phyloP scores from a whole-genome alignment of 176 grass and related monocot species.

The Aegilops umbellulata region DNA sequence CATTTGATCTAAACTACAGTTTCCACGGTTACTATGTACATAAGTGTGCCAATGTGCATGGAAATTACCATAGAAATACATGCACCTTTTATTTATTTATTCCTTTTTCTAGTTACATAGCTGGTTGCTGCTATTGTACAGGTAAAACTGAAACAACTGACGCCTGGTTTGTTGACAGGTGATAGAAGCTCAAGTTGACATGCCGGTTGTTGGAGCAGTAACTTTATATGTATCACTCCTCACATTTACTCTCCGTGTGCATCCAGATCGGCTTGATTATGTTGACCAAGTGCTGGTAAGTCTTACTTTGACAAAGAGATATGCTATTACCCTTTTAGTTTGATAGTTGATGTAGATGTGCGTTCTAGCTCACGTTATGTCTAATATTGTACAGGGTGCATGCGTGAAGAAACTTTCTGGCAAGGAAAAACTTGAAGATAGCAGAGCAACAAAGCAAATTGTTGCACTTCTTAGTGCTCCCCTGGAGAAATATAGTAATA shows the following conservation, averaged over 20 bases:
- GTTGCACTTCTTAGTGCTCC: constrained; percentile 97
- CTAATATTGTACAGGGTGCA: constrained; percentile 69
- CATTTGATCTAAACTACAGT: neutral
- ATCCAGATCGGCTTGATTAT: constrained; percentile 99
- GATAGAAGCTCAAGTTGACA: constrained; percentile 97
- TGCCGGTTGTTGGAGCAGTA: constrained; percentile 89
- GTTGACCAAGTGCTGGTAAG: constrained; percentile 99
- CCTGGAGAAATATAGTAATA: constrained; percentile 96
- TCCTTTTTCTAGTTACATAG: neutral
- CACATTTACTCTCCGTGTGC: constrained; percentile 95
- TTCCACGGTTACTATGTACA: neutral
- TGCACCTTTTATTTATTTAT: neutral
- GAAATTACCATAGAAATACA: neutral
- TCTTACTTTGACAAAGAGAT: neutral
- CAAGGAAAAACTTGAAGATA: constrained; percentile 91
- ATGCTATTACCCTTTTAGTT: neutral
- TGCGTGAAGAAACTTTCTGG: constrained; percentile 98
- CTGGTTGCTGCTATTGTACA: constrained; percentile 5
- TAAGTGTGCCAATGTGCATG: neutral
- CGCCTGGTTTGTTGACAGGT: constrained; percentile 58
- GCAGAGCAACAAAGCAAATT: constrained; percentile 95
- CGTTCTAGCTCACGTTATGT: constrained; percentile 27
- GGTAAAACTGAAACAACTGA: constrained; percentile 9
- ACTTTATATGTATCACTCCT: constrained; percentile 96
- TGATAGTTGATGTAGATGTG: constrained; percentile 1